Evolutionary conservation across 176 grass and related monocot genomes (phyloP).

Genomic region (Tuctoria greenei): DNA sequence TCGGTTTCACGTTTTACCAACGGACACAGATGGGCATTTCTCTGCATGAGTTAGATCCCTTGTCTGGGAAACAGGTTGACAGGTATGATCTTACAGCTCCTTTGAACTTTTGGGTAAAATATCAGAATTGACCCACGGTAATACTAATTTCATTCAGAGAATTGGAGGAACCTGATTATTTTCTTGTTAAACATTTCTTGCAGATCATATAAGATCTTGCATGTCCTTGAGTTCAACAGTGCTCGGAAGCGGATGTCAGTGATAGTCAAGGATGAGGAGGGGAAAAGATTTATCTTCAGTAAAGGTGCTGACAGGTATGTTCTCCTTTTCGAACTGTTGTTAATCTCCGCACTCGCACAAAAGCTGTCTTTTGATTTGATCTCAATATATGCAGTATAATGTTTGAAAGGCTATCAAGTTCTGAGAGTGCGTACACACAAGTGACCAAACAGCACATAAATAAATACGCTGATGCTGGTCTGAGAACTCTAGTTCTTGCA

Average conservation of each 20-base stretch:
- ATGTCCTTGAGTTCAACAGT: constrained; percentile 92
- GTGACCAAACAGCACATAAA: constrained; percentile 79
- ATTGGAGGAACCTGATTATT: background rate
- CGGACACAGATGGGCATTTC: constrained; percentile 67
- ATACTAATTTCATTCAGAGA: background rate
- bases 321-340: background rate
- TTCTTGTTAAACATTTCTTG: background rate
- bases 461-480: constrained; percentile 81
- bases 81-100: constrained; percentile 45
- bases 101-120: background rate
- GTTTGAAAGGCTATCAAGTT: constrained; percentile 67
- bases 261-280: constrained; percentile 68
- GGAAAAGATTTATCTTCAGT: constrained; percentile 63
- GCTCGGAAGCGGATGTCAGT: constrained; percentile 86
- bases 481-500: constrained; percentile 83
- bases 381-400: constrained; percentile 62
- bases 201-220: constrained; percentile 71
- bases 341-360: constrained; percentile 1
- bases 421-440: constrained; percentile 44
- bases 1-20: constrained; percentile 81
- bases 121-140: background rate
- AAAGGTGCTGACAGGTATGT: constrained; percentile 93
- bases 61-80: constrained; percentile 49
- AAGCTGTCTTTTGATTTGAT: constrained; percentile 21
- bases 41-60: constrained; percentile 64